phyloP scores from a whole-genome alignment of 1,284 basidiomycete genomes.

The Papiliotrema nemorosa region DNA sequence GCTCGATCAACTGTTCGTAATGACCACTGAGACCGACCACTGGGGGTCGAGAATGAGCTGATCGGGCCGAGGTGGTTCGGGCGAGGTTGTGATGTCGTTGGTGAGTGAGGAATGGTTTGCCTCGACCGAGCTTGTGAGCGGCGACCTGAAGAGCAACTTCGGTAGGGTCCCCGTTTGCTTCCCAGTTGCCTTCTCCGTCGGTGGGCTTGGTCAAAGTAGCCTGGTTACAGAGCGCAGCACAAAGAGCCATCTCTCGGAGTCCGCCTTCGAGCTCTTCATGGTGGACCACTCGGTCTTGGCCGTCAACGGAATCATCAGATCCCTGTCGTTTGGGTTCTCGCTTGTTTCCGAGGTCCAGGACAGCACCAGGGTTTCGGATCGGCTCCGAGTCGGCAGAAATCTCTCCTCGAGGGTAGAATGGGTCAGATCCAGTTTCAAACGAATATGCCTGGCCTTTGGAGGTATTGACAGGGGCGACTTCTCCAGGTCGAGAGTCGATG shows the following conservation, averaged over 20 bases:
- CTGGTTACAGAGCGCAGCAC: constrained; percentile 53
- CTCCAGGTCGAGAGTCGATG: constrained; percentile 23
- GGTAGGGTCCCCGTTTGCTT: constrained; percentile 66
- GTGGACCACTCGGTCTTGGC: constrained; percentile 27
- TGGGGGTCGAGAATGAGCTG: constrained; percentile 18
- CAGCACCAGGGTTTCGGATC: constrained; percentile 9
- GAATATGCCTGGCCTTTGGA: constrained; percentile 44
- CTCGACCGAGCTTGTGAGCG: constrained; percentile 54
- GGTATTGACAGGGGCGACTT: constrained; percentile 29
- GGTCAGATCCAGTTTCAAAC: constrained; percentile 48
- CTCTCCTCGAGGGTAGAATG: constrained; percentile 51
- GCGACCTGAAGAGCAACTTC: constrained; percentile 65
- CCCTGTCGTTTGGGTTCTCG: constrained; percentile 13
- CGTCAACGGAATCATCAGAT: constrained; percentile 20
- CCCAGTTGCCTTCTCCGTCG: constrained; percentile 56
- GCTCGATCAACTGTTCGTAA: constrained; percentile 51
- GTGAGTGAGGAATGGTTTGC: constrained; percentile 48
- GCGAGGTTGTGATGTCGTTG: constrained; percentile 9
- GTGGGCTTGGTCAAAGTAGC: constrained; percentile 48
- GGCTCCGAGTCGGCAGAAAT: constrained; percentile 25
- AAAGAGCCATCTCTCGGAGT: constrained; percentile 49
- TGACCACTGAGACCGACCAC: constrained; percentile 31
- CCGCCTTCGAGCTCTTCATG: constrained; percentile 37
- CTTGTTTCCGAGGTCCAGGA: constrained; percentile 21
- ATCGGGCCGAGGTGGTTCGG: constrained; percentile 18